Percentiles rank a stretch among this genome's conserved stretches.
Evolutionary conservation across 2,329 filamentous ascomycete species (phyloP).

Genomic region (Epicoccum sorghinum): DNA sequence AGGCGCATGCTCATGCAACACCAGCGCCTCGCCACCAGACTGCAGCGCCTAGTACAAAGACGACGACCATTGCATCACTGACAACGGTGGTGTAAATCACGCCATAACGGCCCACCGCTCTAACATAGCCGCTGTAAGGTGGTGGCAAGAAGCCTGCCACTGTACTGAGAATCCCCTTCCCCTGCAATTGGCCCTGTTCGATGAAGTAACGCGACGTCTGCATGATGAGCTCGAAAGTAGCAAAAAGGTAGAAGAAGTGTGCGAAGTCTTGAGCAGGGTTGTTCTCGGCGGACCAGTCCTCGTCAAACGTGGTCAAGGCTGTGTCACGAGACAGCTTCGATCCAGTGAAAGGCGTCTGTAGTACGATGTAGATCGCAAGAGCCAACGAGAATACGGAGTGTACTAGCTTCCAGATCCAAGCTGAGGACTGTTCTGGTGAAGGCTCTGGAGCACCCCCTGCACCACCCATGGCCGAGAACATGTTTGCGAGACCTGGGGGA

Average conservation of each 20-base stretch:
- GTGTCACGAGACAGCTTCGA: conserved; percentile 62
- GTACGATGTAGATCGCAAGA: conserved; percentile 72
- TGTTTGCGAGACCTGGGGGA: conserved; percentile 51
- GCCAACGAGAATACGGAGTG: conserved; percentile 74
- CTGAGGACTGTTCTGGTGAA: conserved; percentile 51
- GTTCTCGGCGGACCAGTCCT: conserved; percentile 40
- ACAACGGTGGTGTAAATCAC: conserved; percentile 75
- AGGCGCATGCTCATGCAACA: conserved; percentile 26
- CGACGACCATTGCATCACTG: conserved; percentile 74
- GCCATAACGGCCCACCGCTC: conserved; percentile 67
- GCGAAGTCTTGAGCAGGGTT: conserved; percentile 51
- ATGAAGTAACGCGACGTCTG: conserved; percentile 74
- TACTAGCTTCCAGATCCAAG: conserved; percentile 72
- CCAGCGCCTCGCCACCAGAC: conserved; percentile 55
- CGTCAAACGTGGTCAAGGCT: conserved; percentile 54
- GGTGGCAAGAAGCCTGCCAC: conserved; percentile 70
- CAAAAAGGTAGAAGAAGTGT: conserved; percentile 80
- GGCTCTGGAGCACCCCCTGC: conserved; percentile 34
- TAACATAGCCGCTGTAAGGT: conserved; percentile 66
- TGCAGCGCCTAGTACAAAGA: conserved; percentile 73
- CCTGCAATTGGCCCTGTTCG: conserved; percentile 65
- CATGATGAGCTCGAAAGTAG: conserved; percentile 74
- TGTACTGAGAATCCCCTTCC: conserved; percentile 67
- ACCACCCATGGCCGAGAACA: conserved; percentile 54
- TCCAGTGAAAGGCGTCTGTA: conserved; percentile 72